Evolutionary conservation across 2,329 filamentous ascomycete genomes (phyloP).

Genomic region (Mycosphaerella arachidis): DNA sequence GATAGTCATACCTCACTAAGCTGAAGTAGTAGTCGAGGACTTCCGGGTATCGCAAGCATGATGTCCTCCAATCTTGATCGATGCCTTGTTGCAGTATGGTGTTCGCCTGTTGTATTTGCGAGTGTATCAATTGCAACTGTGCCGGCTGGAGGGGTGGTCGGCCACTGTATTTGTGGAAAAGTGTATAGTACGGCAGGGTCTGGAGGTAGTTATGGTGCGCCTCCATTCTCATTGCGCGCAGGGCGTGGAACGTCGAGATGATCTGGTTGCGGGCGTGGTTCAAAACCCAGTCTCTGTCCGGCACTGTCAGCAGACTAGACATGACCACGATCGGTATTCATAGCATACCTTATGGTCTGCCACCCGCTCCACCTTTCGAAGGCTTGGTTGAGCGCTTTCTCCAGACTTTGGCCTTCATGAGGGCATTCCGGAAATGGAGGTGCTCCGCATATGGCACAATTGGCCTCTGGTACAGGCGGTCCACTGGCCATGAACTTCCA

Average conservation of each 20-base stretch:
- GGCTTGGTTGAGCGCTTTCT: constrained; percentile 32
- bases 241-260: constrained; percentile 40
- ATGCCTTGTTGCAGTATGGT: constrained; percentile 66
- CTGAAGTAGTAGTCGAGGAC: constrained; percentile 78
- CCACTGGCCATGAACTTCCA: constrained; percentile 16
- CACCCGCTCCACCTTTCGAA: constrained; percentile 28
- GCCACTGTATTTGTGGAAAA: constrained; percentile 45
- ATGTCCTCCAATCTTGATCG: constrained; percentile 72
- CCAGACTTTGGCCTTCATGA: constrained; percentile 32
- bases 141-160: constrained; percentile 41
- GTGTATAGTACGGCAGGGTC: constrained; percentile 43
- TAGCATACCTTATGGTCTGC: constrained; percentile 27
- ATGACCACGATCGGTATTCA: neutral
- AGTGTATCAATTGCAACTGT: constrained; percentile 39
- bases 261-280: constrained; percentile 43
- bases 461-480: constrained; percentile 26
- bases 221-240: constrained; percentile 38
- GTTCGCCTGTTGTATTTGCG: constrained; percentile 60
- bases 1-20: constrained; percentile 62
- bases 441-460: constrained; percentile 36
- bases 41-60: constrained; percentile 72
- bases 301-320: neutral
- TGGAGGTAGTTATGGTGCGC: constrained; percentile 41
- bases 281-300: constrained; percentile 44
- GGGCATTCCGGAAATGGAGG: constrained; percentile 31